Evolutionary conservation across 306 rosid species (phyloP).

Genomic region (Trifolium fragiferum): DNA sequence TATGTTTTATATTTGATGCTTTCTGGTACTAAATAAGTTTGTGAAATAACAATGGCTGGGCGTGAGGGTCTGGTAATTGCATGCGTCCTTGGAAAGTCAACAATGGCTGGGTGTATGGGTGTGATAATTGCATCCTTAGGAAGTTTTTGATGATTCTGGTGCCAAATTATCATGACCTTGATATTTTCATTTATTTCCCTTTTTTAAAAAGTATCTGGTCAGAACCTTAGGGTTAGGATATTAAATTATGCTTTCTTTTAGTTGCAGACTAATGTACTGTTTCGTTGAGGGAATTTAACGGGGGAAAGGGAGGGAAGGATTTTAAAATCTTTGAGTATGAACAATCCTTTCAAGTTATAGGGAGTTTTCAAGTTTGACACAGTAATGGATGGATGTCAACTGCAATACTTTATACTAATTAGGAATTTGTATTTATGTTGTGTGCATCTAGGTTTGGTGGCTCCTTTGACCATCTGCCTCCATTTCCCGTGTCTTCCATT

Average conservation of each 20-base stretch:
- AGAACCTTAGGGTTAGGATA: constrained; percentile 12
- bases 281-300: no score
- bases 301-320: no score
- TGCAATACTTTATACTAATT: constrained; percentile 16
- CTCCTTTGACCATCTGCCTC: constrained; percentile 28
- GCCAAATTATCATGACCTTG: constrained; percentile 30
- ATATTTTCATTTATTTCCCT: neutral
- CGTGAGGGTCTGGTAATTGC: neutral
- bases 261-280: neutral
- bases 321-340: neutral
- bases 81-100: neutral
- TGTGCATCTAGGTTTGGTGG: constrained; percentile 7
- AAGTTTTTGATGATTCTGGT: constrained; percentile 36
- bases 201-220: neutral
- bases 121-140: no score
- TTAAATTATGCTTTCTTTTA: neutral
- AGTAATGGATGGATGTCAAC: neutral
- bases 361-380: constrained; percentile 9
- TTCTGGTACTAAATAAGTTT: neutral
- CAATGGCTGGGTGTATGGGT: no score
- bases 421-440: constrained; percentile 19
- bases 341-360: neutral
- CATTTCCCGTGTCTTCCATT: constrained; percentile 12
- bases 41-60: neutral
- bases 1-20: neutral